These are phyloP conservation scores for Austropuccinia psidii DNA, from an alignment of 1,284 basidiomycete genomes.

Conservation along the genomic window DNA sequence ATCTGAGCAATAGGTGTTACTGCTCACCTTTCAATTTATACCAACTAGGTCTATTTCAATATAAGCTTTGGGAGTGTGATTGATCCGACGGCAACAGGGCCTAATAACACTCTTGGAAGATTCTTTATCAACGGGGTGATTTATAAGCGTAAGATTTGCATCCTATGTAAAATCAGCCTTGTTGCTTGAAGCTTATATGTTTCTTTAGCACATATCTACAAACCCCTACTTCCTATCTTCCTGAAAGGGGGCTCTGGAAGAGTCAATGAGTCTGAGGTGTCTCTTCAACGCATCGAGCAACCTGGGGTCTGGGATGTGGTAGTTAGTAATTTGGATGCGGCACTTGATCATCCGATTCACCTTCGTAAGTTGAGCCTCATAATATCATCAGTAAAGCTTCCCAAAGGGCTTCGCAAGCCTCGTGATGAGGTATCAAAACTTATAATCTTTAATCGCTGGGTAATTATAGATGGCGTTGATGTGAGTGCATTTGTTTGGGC, in stretches of 20 bases:
- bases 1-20: no score
- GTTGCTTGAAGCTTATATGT: neutral
- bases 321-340: slow-evolving; percentile 47
- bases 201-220: neutral
- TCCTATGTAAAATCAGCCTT: no score
- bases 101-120: neutral
- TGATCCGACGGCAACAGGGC: neutral
- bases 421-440: no score
- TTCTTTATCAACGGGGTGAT: neutral
- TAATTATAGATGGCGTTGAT: no score
- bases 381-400: no score
- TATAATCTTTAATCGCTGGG: no score
- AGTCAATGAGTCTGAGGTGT: neutral
- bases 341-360: slow-evolving; percentile 47
- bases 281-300: neutral
- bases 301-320: slow-evolving; percentile 41
- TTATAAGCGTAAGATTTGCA: neutral
- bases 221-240: neutral
- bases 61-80: slow-evolving; percentile 8
- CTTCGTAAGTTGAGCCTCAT: slow-evolving; percentile 40
- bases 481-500: no score
- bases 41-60: neutral
- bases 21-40: neutral
- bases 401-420: no score
- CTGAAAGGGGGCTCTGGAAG: neutral